Base-by-base conservation (phyloP, 2,329 filamentous ascomycete species). In the Hypocreales sp. region DNA sequence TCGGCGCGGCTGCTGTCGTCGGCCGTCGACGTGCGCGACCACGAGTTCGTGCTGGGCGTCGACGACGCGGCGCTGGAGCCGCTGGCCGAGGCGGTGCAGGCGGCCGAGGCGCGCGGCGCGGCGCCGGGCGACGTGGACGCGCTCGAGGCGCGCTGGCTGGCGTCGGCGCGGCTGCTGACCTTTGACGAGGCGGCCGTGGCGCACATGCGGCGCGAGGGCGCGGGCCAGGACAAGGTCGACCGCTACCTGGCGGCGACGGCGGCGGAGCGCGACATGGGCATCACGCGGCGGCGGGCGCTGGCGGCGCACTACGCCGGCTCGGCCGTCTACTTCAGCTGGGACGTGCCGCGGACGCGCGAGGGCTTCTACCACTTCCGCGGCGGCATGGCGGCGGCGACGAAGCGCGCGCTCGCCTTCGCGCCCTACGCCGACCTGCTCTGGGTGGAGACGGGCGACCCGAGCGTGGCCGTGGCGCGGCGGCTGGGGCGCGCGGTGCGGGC, bases 381-480 rank as follows among this genome's bases (percentile, higher is more conserved):
- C 10, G 86, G 84, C 39, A 78, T 93, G 61, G 56, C 64, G 6
- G 82, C 86, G 0, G 86, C 90, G 1, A 93, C 83, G 20, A 95
- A 95, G 63, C 80, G 90, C 30, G 86, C 86, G 3, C 75, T 92
- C 34, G 82, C 79, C 26, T 95, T 92, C 44, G 84, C 76, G 0
- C 86, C 87, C 1, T 94, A 82, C 47, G 84, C 90, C 2, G 90
- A 98, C 51, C 75, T 98, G 12, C 67, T 95, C 9, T 98, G 90
- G 90, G 81, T 95, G 25, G 90, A 98, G 60, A 95, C 90, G 1
- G 87, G 81, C 26, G 79, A 90, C 40, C 87, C 90, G 14, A 77
- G 73, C 39, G 82, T 95, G 8, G 53, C 70, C 27, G 80, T 92
- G 19, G 83, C 82, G 0, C 61, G 67, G 4, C 62, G 66, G 27